Evolutionary conservation across 129 eudicot species (phyloP), one percentile per base, ranked within the genome.

Genomic region (Cynara cardunculus): DNA sequence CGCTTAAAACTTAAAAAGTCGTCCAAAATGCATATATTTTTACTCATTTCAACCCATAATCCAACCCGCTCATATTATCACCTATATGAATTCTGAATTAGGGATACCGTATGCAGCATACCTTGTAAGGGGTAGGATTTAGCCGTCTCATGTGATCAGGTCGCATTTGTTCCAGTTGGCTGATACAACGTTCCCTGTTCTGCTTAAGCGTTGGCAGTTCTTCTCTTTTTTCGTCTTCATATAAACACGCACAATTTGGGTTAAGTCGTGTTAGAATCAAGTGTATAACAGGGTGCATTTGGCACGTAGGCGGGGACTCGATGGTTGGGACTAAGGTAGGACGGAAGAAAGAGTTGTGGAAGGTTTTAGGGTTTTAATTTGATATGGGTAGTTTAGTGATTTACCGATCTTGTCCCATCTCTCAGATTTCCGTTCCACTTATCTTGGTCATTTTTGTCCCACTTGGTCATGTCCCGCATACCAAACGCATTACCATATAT

Each of bases 101-200:
- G 9, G 25, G 24, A 56, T 56, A 56, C 4, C 22, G 24, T 56
- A 56, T 25, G 24, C 0, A 78, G 5, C 25, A 28, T 85, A 94
- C 98, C 99, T 96, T 96, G 87, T 96, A 96, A 81, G 99, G 99
- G 44, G 99, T 96, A 61, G 99, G 99, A 80, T 92, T 96, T 80
- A 96, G 79, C 83, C 87, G 85, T 85, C 99, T 88, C 99, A 96
- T 96, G 90, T 96, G 99, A 77, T 96, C 99, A 22, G 97, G 97
- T 6, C 98, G 91, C 97, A 96, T 92, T 86, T 85, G 90, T 27
- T 89, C 91, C 86, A 96, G 79, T 39, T 96, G 99, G 65, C 86
- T 74, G 59, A 84, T 89, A 70, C 97, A 91, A 11, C 93, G 88
- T 34, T 89, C 93, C 73, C 97, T 85, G 49, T 90, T 91, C 78